Conservation (phyloP, 257 asterid species). For the Nicotiana benthamiana region DNA sequence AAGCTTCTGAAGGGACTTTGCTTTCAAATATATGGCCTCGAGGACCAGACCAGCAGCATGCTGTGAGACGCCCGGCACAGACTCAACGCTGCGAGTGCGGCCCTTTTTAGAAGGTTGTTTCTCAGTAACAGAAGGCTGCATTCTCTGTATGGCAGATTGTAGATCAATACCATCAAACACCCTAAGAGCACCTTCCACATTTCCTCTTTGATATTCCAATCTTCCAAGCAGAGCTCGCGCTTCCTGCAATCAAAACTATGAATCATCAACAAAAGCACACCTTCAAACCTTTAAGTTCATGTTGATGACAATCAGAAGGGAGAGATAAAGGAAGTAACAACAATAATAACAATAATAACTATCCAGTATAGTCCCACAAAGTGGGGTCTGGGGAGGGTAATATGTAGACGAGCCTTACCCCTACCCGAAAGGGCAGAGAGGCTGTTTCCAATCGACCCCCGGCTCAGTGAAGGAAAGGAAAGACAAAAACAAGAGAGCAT, state of each 20-base stretch:
- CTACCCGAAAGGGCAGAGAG: too few species aligned
- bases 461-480: too few species aligned
- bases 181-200: conserved; percentile 90
- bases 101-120: conserved; percentile 65
- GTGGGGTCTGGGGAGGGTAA: too few species aligned
- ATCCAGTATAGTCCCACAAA: too few species aligned
- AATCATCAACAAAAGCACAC: conserved; percentile 24
- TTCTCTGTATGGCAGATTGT: conserved; percentile 76
- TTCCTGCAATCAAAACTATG: conserved; percentile 57
- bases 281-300: conserved; percentile 27
- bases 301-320: conserved; percentile 6
- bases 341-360: too few species aligned
- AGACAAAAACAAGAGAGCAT: too few species aligned
- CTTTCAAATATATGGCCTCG: conserved; percentile 93
- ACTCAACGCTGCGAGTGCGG: conserved; percentile 51
- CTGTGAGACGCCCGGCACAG: conserved; percentile 52
- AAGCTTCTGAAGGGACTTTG: conserved; percentile 93
- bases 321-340: conserved; percentile 1
- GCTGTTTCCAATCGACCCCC: too few species aligned
- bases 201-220: conserved; percentile 96
- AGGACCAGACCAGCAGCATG: conserved; percentile 86
- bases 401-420: too few species aligned
- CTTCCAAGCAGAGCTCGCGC: conserved; percentile 98
- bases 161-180: conserved; percentile 98
- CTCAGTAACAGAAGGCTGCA: conserved; percentile 62